A percentile compares a stretch with the other conserved stretches of the same genome.
Evolutionary conservation across 495 filamentous ascomycete species (phyloP).

Genomic region (Hyaloscypha hepaticicola): DNA sequence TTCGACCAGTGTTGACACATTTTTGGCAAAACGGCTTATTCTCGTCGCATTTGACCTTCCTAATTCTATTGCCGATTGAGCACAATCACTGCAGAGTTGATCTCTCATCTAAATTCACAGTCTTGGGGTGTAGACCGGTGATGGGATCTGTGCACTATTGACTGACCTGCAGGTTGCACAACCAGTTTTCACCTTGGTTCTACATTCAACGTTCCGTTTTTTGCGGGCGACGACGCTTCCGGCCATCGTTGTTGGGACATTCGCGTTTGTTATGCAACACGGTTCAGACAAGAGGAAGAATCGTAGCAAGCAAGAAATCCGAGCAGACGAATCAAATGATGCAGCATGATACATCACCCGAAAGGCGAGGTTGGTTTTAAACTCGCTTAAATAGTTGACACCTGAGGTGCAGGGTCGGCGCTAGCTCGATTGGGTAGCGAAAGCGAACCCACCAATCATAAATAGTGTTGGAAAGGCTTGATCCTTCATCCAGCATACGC

Average conservation of each 20-base stretch:
- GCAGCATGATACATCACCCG: conserved; percentile 30
- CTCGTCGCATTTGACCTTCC: conserved; percentile 37
- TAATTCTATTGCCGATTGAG: conserved; percentile 32
- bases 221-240: conserved; percentile 33
- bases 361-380: conserved; percentile 28
- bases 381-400: conserved; percentile 29
- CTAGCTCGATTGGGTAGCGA: conserved; percentile 36
- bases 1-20: conserved; percentile 37
- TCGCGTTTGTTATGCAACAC: conserved; percentile 26
- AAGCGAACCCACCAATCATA: conserved; percentile 39
- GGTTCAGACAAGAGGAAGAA: conserved; percentile 25
- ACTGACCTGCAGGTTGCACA: conserved; percentile 40
- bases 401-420: conserved; percentile 24
- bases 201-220: conserved; percentile 34
- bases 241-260: conserved; percentile 32
- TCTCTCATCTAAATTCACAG: conserved; percentile 25
- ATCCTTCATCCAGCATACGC: conserved; percentile 10
- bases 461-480: conserved; percentile 19
- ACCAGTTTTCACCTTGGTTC: conserved; percentile 39
- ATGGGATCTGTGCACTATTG: conserved; percentile 22
- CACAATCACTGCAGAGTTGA: conserved; percentile 27
- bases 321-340: conserved; percentile 37
- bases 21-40: conserved; percentile 37
- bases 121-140: conserved; percentile 25
- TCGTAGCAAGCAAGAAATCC: conserved; percentile 34